Base-by-base conservation (phyloP, 352 stramenopile species). In the Phytophthora sansomeana region DNA sequence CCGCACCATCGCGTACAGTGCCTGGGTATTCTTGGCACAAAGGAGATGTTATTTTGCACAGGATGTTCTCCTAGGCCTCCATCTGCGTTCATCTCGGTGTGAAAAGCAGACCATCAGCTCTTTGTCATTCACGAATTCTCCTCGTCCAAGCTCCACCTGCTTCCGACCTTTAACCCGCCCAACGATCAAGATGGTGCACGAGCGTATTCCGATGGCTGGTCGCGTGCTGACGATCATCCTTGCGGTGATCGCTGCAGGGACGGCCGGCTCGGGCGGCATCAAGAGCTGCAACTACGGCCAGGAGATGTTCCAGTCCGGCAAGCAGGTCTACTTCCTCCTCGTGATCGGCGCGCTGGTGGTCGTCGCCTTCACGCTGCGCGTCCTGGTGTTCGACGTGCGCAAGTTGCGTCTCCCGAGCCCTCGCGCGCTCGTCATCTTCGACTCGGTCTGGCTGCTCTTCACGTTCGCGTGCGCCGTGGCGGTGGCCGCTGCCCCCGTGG, bases 251-350 rank as follows among this genome's bases (percentile, higher is more conserved):
- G 62, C 81, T 6, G 65, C 75, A 8, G 63, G 69, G 16, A 82
- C 71, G 1, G 80, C 73, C 2, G 65, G 69, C 14, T 64, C 68
- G 0, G 70, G 83, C 14, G 70, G 80, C 43, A 74, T 87, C 66
- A 83, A 81, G 59, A 79, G 67, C 33, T 91, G 83, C 47, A 67
- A 68, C 30, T 87, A 83, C 32, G 78, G 77, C 32, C 72, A 83
- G 41, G 67, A 75, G 26, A 54, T 78, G 61, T 90, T 85, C 71
- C 74, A 70, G 55, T 91, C 80, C 24, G 52, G 73, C 38, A 67
- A 69, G 8, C 80, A 89, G 28, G 65, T 90, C 35, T 85, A 89
- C 66, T 90, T 90, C 52, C 57, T 91, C 38, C 68, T 90, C 10
- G 53, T 67, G 11, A 61, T 84, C 17, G 74, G 64, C 8, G 58